Percentiles rank a stretch among this genome's conserved stretches.
Evolutionary conservation across 306 rosid genomes (phyloP).

Genomic region (Cucurbita ficifolia): DNA sequence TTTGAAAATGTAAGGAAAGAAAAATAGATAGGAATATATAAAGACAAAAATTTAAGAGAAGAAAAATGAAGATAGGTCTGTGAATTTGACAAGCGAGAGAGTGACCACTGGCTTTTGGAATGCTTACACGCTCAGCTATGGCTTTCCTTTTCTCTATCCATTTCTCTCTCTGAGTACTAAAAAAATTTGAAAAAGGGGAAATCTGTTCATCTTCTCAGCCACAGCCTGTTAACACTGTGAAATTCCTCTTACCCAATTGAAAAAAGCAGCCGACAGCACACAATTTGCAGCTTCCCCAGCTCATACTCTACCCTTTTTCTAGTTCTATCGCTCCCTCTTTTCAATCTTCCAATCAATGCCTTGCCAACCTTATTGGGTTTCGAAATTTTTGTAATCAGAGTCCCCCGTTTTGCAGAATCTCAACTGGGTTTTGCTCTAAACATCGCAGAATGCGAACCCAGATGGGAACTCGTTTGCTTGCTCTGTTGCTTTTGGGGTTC

Average conservation of each 20-base stretch:
- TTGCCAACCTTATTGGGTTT: background rate
- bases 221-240: slow-evolving; percentile 8
- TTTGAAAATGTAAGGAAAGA: background rate
- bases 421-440: slow-evolving; percentile 10
- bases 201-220: background rate
- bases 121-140: background rate
- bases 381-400: background rate
- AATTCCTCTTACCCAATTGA: slow-evolving; percentile 6
- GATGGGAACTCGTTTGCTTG: background rate
- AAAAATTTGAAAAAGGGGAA: background rate
- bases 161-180: background rate
- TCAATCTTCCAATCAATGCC: slow-evolving; percentile 3
- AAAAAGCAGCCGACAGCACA: slow-evolving; percentile 9
- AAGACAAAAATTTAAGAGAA: background rate
- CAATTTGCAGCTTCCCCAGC: slow-evolving; percentile 17
- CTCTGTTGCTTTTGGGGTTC: background rate
- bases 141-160: background rate
- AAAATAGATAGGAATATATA: background rate
- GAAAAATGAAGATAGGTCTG: background rate
- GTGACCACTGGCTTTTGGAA: background rate
- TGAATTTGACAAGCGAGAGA: slow-evolving; percentile 3
- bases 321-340: background rate
- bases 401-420: background rate
- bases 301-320: background rate
- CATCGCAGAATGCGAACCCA: slow-evolving; percentile 11